These are phyloP conservation scores for Austroboletus niveus DNA, from an alignment of 1,284 basidiomycete species.

Conservation along the genomic window DNA sequence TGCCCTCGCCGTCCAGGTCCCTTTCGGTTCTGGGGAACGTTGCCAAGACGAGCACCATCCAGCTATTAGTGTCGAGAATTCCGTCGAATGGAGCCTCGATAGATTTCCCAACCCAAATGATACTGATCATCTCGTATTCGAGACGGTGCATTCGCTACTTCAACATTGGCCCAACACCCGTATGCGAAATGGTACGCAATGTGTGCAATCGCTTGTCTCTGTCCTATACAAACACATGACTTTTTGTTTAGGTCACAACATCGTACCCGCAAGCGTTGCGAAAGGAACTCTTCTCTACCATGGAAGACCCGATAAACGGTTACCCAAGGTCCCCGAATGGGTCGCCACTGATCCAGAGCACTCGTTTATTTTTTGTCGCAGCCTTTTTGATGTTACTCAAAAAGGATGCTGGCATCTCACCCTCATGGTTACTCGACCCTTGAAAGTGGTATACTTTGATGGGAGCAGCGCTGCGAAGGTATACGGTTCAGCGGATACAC, in stretches of 20 bases:
- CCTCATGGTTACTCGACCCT: slow-evolving; percentile 30
- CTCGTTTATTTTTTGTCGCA: slow-evolving; percentile 37
- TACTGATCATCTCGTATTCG: too few relatives aligned
- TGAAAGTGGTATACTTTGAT: slow-evolving; percentile 46
- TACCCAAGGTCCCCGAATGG: too few relatives aligned
- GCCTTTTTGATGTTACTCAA: neutral
- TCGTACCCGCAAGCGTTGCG: slow-evolving; percentile 42
- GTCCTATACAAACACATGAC: too few relatives aligned
- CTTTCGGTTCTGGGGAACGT: neutral
- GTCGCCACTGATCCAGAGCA: slow-evolving; percentile 40
- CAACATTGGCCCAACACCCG: too few relatives aligned
- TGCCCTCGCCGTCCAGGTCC: neutral
- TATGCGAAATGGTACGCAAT: too few relatives aligned
- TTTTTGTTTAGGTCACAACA: slow-evolving; percentile 36
- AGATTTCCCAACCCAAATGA: too few relatives aligned
- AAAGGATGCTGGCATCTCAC: too few relatives aligned
- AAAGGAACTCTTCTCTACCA: slow-evolving; percentile 11
- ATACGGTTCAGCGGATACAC: slow-evolving; percentile 40
- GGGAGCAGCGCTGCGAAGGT: slow-evolving; percentile 41
- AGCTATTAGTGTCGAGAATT: too few relatives aligned
- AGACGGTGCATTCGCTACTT: too few relatives aligned
- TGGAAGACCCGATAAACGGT: slow-evolving; percentile 18
- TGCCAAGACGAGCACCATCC: neutral
- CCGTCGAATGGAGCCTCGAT: too few relatives aligned
- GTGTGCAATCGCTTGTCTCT: too few relatives aligned